phyloP scores from a whole-genome alignment of 768 basidiomycete species.

The Rhodotorula babjevae region DNA sequence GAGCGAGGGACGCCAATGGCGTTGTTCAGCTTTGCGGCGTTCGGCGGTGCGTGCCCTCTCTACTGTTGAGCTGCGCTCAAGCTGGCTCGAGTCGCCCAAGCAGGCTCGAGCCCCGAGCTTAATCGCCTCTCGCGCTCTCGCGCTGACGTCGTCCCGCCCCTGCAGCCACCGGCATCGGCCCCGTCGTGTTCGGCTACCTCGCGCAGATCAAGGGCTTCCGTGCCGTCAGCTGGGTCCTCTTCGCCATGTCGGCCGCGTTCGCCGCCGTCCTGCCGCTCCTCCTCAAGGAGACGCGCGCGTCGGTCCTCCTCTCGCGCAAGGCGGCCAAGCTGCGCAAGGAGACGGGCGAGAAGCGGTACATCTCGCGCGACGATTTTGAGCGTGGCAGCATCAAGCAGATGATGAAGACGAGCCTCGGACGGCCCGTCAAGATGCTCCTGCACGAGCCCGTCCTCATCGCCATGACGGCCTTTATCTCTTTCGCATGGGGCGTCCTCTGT shows the following conservation, averaged over 20 bases:
- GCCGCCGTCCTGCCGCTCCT: conserved; percentile 55
- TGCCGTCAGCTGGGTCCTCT: conserved; percentile 57
- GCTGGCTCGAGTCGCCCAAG: too few relatives aligned
- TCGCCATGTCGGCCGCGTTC: conserved; percentile 57
- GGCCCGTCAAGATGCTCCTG: conserved; percentile 33
- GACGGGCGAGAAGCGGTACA: conserved; percentile 62
- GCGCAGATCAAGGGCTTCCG: conserved; percentile 52
- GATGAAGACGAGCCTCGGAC: conserved; percentile 57
- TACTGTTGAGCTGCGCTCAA: too few relatives aligned
- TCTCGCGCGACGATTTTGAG: conserved; percentile 63
- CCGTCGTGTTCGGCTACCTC: conserved; percentile 58
- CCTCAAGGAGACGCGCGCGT: conserved; percentile 68
- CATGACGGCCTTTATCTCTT: conserved; percentile 4
- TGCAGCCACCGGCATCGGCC: conserved; percentile 60
- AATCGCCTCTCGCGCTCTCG: not conserved
- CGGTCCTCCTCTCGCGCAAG: conserved; percentile 63
- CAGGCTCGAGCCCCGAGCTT: too few relatives aligned
- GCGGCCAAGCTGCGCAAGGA: conserved; percentile 63
- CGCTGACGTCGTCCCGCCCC: not conserved
- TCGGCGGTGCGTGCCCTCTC: conserved; percentile 46
- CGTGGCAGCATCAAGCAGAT: conserved; percentile 56
- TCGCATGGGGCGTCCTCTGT: conserved; percentile 48
- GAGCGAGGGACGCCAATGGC: conserved; percentile 62
- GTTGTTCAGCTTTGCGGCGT: conserved; percentile 60
- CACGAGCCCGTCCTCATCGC: conserved; percentile 3